These are phyloP conservation scores for Madurella fahalii DNA, from an alignment of 2,329 filamentous ascomycete species.

Conservation along the genomic window DNA sequence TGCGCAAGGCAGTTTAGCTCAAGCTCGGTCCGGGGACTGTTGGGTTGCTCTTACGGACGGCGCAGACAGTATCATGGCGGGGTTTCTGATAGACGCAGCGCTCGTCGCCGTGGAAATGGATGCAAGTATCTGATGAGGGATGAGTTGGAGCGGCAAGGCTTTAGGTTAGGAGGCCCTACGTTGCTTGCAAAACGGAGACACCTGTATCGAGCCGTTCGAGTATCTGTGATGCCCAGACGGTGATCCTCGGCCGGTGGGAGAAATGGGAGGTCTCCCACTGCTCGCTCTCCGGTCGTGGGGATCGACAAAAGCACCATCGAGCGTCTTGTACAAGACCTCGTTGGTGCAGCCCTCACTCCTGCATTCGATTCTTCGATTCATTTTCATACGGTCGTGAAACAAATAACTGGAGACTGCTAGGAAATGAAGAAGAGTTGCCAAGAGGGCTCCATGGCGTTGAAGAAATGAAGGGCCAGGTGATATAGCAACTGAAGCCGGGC, in stretches of 20 bases:
- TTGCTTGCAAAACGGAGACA: slow-evolving; percentile 22
- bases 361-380: slow-evolving; percentile 22
- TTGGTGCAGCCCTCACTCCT: slow-evolving; percentile 20
- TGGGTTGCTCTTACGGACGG: slow-evolving; percentile 16
- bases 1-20: neutral
- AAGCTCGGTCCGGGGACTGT: neutral
- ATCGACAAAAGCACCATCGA: slow-evolving; percentile 11
- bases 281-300: slow-evolving; percentile 10
- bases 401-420: neutral
- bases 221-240: slow-evolving; percentile 14
- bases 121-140: slow-evolving; percentile 18
- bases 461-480: neutral
- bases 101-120: slow-evolving; percentile 20
- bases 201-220: slow-evolving; percentile 7
- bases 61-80: slow-evolving; percentile 22
- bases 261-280: slow-evolving; percentile 11
- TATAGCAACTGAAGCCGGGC: neutral
- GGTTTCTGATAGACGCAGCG: slow-evolving; percentile 24
- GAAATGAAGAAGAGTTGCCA: neutral
- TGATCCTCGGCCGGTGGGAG: slow-evolving; percentile 9
- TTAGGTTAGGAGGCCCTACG: slow-evolving; percentile 10
- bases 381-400: slow-evolving; percentile 6
- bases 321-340: slow-evolving; percentile 22
- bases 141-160: neutral
- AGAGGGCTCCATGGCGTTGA: neutral